phyloP scores from a whole-genome alignment of 2,329 filamentous ascomycete genomes.

The Aspergillus udagawae region DNA sequence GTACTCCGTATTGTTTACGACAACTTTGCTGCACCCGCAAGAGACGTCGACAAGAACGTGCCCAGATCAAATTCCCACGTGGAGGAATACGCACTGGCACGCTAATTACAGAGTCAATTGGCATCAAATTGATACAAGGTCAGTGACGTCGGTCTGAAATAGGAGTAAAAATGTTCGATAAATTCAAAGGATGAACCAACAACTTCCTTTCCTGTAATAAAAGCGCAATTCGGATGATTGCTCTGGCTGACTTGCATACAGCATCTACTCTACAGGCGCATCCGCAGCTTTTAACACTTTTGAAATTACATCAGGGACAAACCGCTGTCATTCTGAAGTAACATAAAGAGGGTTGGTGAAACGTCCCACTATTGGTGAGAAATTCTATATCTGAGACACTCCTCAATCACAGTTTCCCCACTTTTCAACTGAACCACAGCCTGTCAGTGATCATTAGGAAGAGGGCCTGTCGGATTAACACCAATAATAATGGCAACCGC shows the following conservation, averaged over 20 bases:
- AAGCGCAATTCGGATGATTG: not conserved
- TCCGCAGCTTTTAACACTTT: not conserved
- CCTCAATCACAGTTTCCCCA: constrained; percentile 17
- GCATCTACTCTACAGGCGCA: not conserved
- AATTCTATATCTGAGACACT: constrained; percentile 20
- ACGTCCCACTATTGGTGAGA: constrained; percentile 5
- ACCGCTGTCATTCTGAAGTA: not conserved
- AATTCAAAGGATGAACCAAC: not conserved
- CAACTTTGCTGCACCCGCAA: not conserved
- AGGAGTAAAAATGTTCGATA: not conserved
- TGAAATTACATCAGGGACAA: not conserved
- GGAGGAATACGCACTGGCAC: not conserved
- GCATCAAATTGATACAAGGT: not conserved
- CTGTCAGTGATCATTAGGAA: constrained; percentile 13
- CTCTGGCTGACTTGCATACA: not conserved
- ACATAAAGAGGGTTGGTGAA: constrained; percentile 5
- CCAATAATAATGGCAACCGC: constrained; percentile 29
- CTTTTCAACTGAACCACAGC: constrained; percentile 18
- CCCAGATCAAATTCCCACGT: not conserved
- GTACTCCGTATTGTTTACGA: not conserved
- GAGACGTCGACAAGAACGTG: not conserved
- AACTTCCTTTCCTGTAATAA: not conserved
- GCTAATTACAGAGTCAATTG: not conserved
- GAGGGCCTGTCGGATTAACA: constrained; percentile 13
- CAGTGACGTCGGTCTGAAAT: not conserved